These are phyloP conservation scores for Chalaropsis ovoidea DNA, from an alignment of 2,329 filamentous ascomycete genomes.

Conservation along the genomic window DNA sequence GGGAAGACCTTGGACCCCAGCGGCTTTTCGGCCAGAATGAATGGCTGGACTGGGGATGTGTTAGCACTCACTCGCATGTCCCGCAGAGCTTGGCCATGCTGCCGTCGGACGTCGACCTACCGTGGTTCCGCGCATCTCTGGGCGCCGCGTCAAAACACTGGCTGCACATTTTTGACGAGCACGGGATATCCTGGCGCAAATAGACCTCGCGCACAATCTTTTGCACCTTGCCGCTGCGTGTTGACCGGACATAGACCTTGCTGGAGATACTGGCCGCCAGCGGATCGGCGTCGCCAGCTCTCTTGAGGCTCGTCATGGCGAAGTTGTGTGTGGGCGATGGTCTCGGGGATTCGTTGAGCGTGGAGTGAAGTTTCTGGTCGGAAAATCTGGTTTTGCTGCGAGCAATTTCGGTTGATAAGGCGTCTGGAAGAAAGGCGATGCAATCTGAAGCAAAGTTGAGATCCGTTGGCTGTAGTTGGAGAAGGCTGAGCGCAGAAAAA, in stretches of 20 bases:
- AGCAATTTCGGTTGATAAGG: not conserved
- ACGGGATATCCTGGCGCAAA: constrained; percentile 90
- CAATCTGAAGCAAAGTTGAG: not conserved
- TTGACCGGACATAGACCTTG: constrained; percentile 92
- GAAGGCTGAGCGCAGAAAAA: constrained; percentile 18
- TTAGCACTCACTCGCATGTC: constrained; percentile 12
- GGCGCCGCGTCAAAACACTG: constrained; percentile 65
- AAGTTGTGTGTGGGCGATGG: not conserved
- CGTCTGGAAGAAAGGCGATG: not conserved
- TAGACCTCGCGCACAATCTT: constrained; percentile 98
- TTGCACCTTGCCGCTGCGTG: constrained; percentile 91
- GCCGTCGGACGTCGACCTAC: constrained; percentile 40
- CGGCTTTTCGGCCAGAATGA: constrained; percentile 80
- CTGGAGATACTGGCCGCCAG: constrained; percentile 69
- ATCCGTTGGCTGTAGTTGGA: not conserved
- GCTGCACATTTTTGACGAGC: constrained; percentile 81
- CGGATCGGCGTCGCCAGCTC: constrained; percentile 44
- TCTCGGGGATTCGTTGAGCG: not conserved
- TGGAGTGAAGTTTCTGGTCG: not conserved
- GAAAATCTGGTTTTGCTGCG: not conserved
- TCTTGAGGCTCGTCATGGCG: constrained; percentile 56
- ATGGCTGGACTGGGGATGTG: constrained; percentile 49
- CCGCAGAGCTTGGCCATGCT: not conserved
- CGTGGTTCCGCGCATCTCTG: constrained; percentile 64
- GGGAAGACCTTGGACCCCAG: constrained; percentile 73